A percentile compares a stretch with the other conserved stretches of the same genome.
These are phyloP conservation scores for Mucor indicus DNA, from an alignment of 371 early-diverging fungal species.

Conservation along the genomic window DNA sequence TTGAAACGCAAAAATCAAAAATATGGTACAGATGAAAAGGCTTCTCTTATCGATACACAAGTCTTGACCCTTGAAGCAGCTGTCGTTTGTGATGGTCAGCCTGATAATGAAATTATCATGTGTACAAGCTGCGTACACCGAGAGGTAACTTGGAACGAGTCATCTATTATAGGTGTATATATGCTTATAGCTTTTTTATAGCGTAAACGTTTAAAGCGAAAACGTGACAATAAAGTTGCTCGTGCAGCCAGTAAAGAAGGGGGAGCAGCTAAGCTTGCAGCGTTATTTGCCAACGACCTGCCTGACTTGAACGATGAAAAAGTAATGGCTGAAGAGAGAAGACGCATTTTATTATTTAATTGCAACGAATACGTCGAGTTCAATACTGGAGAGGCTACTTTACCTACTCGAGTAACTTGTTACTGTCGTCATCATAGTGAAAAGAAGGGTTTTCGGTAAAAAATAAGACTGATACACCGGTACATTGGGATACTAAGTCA, in stretches of 20 bases:
- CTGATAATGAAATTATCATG: slow-evolving; percentile 63
- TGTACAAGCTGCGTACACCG: slow-evolving; percentile 76
- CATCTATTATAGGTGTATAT: background rate
- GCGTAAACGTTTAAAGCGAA: slow-evolving; percentile 52
- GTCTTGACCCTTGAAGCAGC: slow-evolving; percentile 56
- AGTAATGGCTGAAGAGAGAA: slow-evolving; percentile 48
- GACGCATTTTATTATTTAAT: slow-evolving; percentile 66
- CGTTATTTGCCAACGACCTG: slow-evolving; percentile 39
- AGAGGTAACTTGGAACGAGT: slow-evolving; percentile 59
- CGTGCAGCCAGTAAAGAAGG: slow-evolving; percentile 48
- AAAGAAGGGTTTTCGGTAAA: slow-evolving; percentile 80
- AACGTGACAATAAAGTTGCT: slow-evolving; percentile 54
- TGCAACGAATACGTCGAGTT: slow-evolving; percentile 73
- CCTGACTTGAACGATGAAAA: slow-evolving; percentile 43
- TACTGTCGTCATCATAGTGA: slow-evolving; percentile 87
- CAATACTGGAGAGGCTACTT: slow-evolving; percentile 68
- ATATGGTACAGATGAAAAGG: slow-evolving; percentile 27
- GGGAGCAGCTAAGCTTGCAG: slow-evolving; percentile 45
- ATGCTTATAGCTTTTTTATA: slow-evolving; percentile 13
- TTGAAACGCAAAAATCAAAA: slow-evolving; percentile 42
- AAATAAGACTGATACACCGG: background rate
- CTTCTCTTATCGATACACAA: slow-evolving; percentile 30
- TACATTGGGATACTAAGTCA: no score
- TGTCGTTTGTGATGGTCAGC: slow-evolving; percentile 75
- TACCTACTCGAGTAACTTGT: slow-evolving; percentile 81